Evolutionary conservation across 345 rosid species (phyloP).

Genomic region (Brassica napus): DNA sequence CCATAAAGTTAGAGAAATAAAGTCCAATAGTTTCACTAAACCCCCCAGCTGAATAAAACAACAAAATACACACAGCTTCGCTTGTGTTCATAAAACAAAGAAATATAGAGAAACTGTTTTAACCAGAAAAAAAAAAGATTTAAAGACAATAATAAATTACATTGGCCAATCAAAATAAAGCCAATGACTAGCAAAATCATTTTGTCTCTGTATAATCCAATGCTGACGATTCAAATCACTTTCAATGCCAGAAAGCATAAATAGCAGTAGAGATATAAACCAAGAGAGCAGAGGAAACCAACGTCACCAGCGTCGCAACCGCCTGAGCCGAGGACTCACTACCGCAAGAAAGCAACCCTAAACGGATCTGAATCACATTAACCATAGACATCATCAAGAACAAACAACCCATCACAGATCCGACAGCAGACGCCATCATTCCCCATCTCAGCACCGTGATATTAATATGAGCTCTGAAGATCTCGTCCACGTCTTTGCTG

Average conservation of each 20-base stretch:
- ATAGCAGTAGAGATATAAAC: background rate
- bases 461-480: background rate
- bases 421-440: background rate
- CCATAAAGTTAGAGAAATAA: background rate
- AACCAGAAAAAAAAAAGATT: background rate
- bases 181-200: background rate
- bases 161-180: background rate
- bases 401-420: background rate
- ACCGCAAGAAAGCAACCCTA: background rate
- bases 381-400: background rate
- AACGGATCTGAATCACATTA: background rate
- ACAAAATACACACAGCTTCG: background rate
- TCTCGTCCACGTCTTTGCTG: background rate
- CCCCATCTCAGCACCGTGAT: background rate
- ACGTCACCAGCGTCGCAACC: background rate
- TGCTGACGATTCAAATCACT: background rate
- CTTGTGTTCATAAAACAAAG: background rate
- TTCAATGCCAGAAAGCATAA: background rate
- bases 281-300: background rate
- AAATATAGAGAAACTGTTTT: background rate
- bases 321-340: background rate
- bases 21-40: background rate
- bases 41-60: background rate
- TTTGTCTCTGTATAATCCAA: background rate
- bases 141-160: background rate